Base-by-base conservation (phyloP, 1,139 yeast species). In the Eremothecium cymbalariae region DNA sequence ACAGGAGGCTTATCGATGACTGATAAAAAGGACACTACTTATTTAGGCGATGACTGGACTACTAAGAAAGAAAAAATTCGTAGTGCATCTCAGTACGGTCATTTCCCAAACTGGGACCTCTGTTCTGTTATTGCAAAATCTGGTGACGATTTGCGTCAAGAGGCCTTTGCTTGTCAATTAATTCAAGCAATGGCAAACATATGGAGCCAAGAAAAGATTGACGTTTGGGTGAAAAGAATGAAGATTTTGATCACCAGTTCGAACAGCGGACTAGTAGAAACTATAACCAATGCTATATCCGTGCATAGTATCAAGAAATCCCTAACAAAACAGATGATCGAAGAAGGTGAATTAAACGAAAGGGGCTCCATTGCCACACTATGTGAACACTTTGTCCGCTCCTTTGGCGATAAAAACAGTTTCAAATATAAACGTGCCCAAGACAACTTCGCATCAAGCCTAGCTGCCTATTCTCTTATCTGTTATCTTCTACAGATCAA, bases 71-170 rank as follows among this genome's bases (percentile, higher is more conserved):
- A 73, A 41, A 67, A 97, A 45, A 88, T 90, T 25, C 68, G 93
- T 40, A 72, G 70, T 37, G 67, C 80, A 4, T 83, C 95, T 38
- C 73, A 75, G 5, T 86, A 67, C 53, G 98, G 98, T 0, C 94
- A 86, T 53, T 58, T 81, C 18, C 81, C 78, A 21, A 83, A 85
- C 55, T 90, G 98, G 98, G 97, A 90, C 41, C 59, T 90, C 25
- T 85, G 90, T 47, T 86, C 96, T 0, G 96, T 88, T 3, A 90
- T 90, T 53, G 95, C 90, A 6, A 90, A 90, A 53, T 88, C 95
- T 32, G 98, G 98, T 19, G 90, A 83, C 50, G 98, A 90, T 57
- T 60, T 90, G 34, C 83, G 95, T 14, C 98, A 90, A 55, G 98
- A 90, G 55, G 96, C 98, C 0, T 86, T 90, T 65, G 98, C 98